Evolutionary conservation across 2,329 filamentous ascomycete species (phyloP), one percentile per base, ranked within the genome.

Genomic region (Fusarium mundagurra): DNA sequence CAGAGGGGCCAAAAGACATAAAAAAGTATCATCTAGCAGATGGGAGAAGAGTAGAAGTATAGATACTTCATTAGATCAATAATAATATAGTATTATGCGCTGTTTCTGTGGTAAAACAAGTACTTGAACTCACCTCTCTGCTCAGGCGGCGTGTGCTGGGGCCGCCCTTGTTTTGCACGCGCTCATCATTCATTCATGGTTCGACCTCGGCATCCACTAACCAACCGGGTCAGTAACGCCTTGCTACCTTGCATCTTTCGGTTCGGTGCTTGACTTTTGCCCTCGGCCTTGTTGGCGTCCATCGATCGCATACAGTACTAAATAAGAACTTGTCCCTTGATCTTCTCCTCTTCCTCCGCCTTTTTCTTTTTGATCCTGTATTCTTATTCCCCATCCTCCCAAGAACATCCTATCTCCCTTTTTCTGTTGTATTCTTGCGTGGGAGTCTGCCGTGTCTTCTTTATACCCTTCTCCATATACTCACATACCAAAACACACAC

Each of bases 271-370:
- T 59, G 53, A 33, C 73, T 69, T 66, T 69, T 54, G 58, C 67
- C 65, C 76, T 78, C 76, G 76, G 76, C 72, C 71, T 78, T 77
- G 73, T 77, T 69, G 76, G 75, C 73, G 76, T 76, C 67, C 50
- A 17, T 53, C 50, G 33, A 36, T 53, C 50, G 33, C 50, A 53
- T 53, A 53, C 50, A 36, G 31, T 53, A 53, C 67, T 70, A 70
- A 70, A 78, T 78, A 78, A 78, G 71, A 31, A 77, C 76, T 77
- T 71, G 65, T 60, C 66, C 72, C 72, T 68, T 64, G 53, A 63
- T 68, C 61, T n/a, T n/a, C 57, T 73, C 58, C 48, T 60, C 61
- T 44, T 64, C 59, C 36, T 60, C 64, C 45, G 53, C 72, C 50
- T 74, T 69, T 74, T 65, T 65, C 50, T 45, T 60, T 34, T 68